These are phyloP conservation scores for Cryphonectria parasitica DNA, from an alignment of 2,329 filamentous ascomycete genomes.

Conservation along the genomic window DNA sequence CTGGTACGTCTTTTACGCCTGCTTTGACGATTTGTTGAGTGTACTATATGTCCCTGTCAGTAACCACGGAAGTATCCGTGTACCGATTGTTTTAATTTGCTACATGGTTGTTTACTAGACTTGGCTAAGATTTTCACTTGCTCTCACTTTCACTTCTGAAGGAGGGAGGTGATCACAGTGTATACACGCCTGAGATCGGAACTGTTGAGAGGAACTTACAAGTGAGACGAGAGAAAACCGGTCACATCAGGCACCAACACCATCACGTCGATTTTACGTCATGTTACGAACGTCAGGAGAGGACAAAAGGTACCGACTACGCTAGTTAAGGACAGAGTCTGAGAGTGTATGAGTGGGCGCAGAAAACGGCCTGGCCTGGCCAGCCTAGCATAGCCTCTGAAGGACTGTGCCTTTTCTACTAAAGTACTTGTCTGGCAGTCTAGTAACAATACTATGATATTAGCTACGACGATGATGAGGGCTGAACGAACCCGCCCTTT, in stretches of 20 bases:
- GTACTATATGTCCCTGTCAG: not conserved
- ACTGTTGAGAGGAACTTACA: not conserved
- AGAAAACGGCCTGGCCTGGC: not conserved
- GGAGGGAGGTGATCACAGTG: not conserved
- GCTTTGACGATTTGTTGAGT: not conserved
- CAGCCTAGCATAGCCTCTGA: not conserved
- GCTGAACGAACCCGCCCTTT: not conserved
- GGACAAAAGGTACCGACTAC: not conserved
- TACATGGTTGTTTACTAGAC: not conserved
- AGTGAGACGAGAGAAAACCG: not conserved
- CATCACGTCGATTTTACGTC: slow-evolving; percentile 2
- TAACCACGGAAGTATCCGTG: not conserved
- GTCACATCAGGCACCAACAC: not conserved
- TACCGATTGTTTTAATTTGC: not conserved
- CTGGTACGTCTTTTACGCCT: not conserved
- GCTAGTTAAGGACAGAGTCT: not conserved
- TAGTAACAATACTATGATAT: not conserved
- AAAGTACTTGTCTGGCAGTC: not conserved
- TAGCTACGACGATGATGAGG: not conserved
- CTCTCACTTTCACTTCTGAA: not conserved
- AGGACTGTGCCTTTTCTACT: not conserved
- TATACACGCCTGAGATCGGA: not conserved
- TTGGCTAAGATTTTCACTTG: not conserved
- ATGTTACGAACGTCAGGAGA: not conserved
- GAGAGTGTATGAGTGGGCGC: not conserved